Base-by-base conservation (phyloP, 176 grass and related monocot species). In the Avena sativa region DNA sequence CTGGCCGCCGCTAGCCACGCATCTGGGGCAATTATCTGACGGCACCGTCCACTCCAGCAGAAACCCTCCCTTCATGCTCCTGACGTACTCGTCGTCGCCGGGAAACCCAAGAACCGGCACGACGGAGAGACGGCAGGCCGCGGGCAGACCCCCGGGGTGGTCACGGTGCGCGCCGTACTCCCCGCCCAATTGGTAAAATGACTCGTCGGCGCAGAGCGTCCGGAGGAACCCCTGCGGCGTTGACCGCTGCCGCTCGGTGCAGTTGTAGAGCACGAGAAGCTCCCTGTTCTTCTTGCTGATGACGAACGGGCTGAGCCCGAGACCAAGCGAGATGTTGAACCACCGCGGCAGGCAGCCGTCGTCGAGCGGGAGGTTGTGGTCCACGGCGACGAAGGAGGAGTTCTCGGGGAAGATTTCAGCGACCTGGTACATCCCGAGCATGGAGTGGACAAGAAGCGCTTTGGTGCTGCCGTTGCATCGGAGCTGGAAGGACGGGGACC, bases 1-100 rank as follows among this genome's bases (percentile, higher is more conserved):
- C 19, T 59, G 17, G 25, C 85, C 76, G 7, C 85, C 89, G 49
- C 81, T 84, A 0, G 80, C 85, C 38, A 43, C 34, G 85, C 89
- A 91, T 48, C 2, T 2, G 36, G 67, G 67, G 68, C 89, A 91
- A 20, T 87, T n/a, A 1, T 11, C 76, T 0, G 89, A 38, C 49
- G 20, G 2, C 47, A 0, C 76, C 12, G 36, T 0, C 89, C 89
- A 91, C 58, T 91, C 59, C 0, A 91, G 75, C 38, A 91, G 85
- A 0, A 91, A 68, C 11, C 89, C 89, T 0, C 2, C 13, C 26
- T 0, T 87, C 89, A 87, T 87, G 38, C 76, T 8, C 10, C 6
- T 17, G 9, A 79, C 3, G 5, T 83, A 83, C 1, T 20, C 53
- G 0, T 40, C 50, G 5, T 47, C 80, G 6, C 25, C 8, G 0